Conservation (phyloP, 331 rosid genomes). For the Malus hybrid region DNA sequence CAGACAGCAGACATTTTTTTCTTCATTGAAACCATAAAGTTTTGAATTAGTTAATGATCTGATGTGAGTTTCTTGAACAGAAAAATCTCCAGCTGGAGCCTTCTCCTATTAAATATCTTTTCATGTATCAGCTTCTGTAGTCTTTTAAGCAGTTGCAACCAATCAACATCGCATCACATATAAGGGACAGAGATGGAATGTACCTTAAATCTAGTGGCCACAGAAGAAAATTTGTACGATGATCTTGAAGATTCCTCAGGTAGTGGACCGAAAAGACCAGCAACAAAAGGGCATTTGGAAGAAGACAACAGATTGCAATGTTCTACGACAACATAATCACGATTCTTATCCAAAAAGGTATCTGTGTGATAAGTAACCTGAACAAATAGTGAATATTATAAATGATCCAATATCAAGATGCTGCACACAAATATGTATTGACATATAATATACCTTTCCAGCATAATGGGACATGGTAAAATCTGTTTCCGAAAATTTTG, state of each 20-base stretch:
- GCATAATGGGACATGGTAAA: constrained; percentile 88
- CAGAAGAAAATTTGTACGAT: constrained; percentile 92
- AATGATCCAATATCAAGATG: neutral
- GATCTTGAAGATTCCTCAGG: constrained; percentile 88
- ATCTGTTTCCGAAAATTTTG: constrained; percentile 89
- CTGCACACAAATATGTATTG: neutral
- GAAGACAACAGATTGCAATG: constrained; percentile 83
- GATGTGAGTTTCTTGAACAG: neutral
- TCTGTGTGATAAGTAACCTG: constrained; percentile 95
- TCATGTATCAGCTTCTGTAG: neutral
- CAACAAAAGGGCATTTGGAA: constrained; percentile 70
- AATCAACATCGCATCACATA: neutral
- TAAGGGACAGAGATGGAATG: neutral
- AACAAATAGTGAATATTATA: constrained; percentile 21
- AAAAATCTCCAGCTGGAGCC: neutral
- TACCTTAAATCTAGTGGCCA: constrained; percentile 93
- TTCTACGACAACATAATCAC: constrained; percentile 92
- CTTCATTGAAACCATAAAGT: neutral
- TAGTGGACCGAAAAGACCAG: constrained; percentile 60
- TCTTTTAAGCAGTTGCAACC: neutral
- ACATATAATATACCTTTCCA: constrained; percentile 66
- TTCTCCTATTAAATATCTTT: neutral
- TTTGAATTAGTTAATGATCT: neutral
- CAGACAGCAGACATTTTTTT: neutral
- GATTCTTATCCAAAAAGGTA: constrained; percentile 81